These are phyloP conservation scores for Phytophthora cajani DNA, from an alignment of 352 stramenopile genomes.

Conservation along the genomic window DNA sequence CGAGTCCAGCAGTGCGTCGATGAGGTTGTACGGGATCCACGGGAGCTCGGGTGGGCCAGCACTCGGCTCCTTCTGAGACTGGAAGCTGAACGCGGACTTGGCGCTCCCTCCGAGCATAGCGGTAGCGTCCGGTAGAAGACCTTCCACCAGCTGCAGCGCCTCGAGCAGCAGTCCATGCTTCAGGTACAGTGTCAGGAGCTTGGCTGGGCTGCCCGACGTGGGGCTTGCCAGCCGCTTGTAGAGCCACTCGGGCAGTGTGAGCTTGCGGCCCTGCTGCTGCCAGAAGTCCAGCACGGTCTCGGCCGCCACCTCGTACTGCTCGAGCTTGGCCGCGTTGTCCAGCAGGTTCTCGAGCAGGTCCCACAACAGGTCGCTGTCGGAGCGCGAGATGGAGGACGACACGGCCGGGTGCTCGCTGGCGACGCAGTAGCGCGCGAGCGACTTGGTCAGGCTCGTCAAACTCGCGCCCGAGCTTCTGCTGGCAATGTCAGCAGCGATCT, in stretches of 20 bases:
- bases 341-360: slow-evolving; percentile 63
- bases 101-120: slow-evolving; percentile 11
- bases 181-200: slow-evolving; percentile 66
- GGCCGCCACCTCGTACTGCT: slow-evolving; percentile 66
- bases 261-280: slow-evolving; percentile 56
- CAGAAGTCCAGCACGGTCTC: slow-evolving; percentile 64
- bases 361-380: slow-evolving; percentile 57
- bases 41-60: slow-evolving; percentile 38
- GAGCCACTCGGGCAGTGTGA: slow-evolving; percentile 68
- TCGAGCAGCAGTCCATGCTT: slow-evolving; percentile 71
- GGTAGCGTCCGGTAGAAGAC: slow-evolving; percentile 41
- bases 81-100: slow-evolving; percentile 34
- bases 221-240: slow-evolving; percentile 45
- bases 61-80: slow-evolving; percentile 36
- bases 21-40: slow-evolving; percentile 76
- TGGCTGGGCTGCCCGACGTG: slow-evolving; percentile 54
- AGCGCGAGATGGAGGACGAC: slow-evolving; percentile 32
- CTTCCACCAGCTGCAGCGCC: slow-evolving; percentile 59
- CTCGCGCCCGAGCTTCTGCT: slow-evolving; percentile 13
- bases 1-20: slow-evolving; percentile 68
- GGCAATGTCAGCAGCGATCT: slow-evolving; percentile 63
- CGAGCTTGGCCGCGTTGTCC: slow-evolving; percentile 40
- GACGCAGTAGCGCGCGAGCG: slow-evolving; percentile 70
- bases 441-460: slow-evolving; percentile 63
- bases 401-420: slow-evolving; percentile 41